Evolutionary conservation across 208 protist species (phyloP).

Genomic region (Jaenimonas drosophilae): DNA sequence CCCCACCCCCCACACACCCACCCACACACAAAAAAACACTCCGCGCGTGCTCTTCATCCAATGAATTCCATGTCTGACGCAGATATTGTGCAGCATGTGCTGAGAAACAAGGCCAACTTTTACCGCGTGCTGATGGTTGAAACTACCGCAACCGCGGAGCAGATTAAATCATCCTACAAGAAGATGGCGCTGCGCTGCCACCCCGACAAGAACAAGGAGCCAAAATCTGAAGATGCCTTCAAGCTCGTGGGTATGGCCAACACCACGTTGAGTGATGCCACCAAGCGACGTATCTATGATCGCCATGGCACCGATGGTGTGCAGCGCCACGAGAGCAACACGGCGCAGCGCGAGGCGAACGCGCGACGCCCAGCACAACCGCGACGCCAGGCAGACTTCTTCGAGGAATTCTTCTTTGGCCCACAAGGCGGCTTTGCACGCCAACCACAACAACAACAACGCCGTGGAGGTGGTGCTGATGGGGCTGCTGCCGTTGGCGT

Average conservation of each 20-base stretch:
- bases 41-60: neutral
- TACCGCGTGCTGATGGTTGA: constrained; percentile 77
- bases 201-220: constrained; percentile 86
- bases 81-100: constrained; percentile 65
- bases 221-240: constrained; percentile 77
- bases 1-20: too few relatives aligned
- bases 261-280: constrained; percentile 51
- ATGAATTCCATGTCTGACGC: constrained; percentile 62
- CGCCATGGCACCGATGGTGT: constrained; percentile 65
- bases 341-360: constrained; percentile 5
- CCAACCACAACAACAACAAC: neutral
- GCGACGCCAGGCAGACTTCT: constrained; percentile 35
- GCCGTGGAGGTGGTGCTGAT: neutral
- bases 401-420: constrained; percentile 66
- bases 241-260: constrained; percentile 80
- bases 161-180: constrained; percentile 85
- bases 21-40: too few relatives aligned
- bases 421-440: neutral
- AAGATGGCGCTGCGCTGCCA: constrained; percentile 84
- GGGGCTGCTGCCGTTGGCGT: constrained; percentile 29
- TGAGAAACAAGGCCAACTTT: constrained; percentile 64
- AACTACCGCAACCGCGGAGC: constrained; percentile 26
- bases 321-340: constrained; percentile 69
- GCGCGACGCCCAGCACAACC: constrained; percentile 4
- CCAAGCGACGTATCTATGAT: constrained; percentile 81